These are phyloP conservation scores for Fomitopsis serialis DNA, from an alignment of 768 basidiomycete genomes.

Conservation along the genomic window DNA sequence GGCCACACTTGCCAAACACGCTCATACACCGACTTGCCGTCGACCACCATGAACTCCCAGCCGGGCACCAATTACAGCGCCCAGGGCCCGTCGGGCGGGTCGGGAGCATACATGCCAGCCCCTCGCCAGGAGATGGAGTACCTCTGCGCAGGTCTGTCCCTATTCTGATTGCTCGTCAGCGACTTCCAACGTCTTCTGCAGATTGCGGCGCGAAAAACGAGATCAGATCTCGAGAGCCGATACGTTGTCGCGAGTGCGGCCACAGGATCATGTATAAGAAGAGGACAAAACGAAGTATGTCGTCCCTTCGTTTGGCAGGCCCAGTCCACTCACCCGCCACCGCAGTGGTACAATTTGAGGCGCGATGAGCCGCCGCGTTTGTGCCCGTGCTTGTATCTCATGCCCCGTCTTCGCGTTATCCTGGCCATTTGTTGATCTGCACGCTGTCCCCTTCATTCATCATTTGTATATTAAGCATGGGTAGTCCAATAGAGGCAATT, in stretches of 20 bases:
- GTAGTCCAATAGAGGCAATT: not conserved
- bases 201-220: constrained; percentile 93
- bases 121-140: constrained; percentile 73
- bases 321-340: constrained; percentile 6
- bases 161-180: not conserved
- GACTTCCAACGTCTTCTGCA: not conserved
- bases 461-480: constrained; percentile 1
- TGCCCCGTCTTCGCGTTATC: too few species aligned
- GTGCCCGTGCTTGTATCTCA: not conserved
- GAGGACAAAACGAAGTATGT: constrained; percentile 86
- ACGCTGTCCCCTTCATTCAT: not conserved
- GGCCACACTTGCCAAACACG: constrained; percentile 5
- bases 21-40: constrained; percentile 18
- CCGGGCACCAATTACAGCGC: constrained; percentile 18
- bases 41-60: constrained; percentile 36
- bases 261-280: constrained; percentile 99
- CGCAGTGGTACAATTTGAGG: constrained; percentile 81
- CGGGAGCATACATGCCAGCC: constrained; percentile 27
- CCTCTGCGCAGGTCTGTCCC: constrained; percentile 68
- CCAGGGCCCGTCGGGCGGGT: constrained; percentile 23
- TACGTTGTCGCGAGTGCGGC: constrained; percentile 94
- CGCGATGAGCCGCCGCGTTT: constrained; percentile 41
- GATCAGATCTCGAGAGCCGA: constrained; percentile 86
- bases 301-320: not conserved
- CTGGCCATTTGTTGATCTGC: too few species aligned